Evolutionary conservation across 306 rosid species (phyloP), one percentile per base, ranked within the genome.

Genomic region (Arachis hypogaea): DNA sequence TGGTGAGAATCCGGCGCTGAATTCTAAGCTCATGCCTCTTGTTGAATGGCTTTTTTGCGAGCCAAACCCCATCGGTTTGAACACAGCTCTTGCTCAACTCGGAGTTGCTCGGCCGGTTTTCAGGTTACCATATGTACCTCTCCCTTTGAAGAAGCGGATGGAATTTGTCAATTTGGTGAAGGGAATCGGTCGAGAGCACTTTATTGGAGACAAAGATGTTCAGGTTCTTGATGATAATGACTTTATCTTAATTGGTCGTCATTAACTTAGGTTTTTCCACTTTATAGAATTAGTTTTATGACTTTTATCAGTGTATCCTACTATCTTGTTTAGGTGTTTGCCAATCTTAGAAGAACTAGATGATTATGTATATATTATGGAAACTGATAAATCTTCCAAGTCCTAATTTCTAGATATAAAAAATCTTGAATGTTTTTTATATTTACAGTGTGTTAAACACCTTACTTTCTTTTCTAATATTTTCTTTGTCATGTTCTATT

Each of bases 71-170:
- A 89, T 94, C 36, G 90, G 87, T 72, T 64, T 94, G 79, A 94
- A 89, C 86, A 92, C 96, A 0, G 99, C 99, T 10, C 99, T 94
- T 41, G 97, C 99, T 69, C 97, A 94, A 81, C 99, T 92, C 40
- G 97, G 99, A 68, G 93, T 88, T 18, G 90, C 85, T 50, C 89
- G 97, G 82, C 99, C 97, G 7, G 94, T 93, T 67, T 93, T 93
- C 82, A 74, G 98, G 89, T 85, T 93, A 52, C 98, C 98, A 4
- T 93, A 91, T 83, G 93, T 93, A 44, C 98, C 98, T 63, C 94
- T 91, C 74, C 86, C 94, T 46, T 49, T 73, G 78, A 90, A 81
- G 66, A 86, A 93, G 82, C 84, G 98, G 84, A 66, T 66, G 38
- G 92, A 89, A 36, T 93, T 93, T 77, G 90, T 86, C 74, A 77